Conservation (phyloP, 768 basidiomycete species). For the Lactifluus pinguis region DNA sequence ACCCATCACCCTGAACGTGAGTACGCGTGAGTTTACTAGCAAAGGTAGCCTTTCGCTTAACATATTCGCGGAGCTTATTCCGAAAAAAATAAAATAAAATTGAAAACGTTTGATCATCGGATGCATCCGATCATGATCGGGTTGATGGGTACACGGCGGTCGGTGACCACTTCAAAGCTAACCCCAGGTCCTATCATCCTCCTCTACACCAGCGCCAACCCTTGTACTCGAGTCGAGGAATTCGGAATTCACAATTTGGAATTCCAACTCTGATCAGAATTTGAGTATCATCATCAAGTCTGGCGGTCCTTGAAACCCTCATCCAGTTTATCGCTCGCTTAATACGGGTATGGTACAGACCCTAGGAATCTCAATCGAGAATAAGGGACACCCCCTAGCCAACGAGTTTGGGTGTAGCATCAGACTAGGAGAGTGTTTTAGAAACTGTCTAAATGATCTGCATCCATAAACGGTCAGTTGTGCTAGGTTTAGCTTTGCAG, state of each 20-base stretch:
- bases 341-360: too few species aligned
- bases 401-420: not conserved
- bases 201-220: too few species aligned
- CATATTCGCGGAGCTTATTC: not conserved
- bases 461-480: not conserved
- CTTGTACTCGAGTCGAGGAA: too few species aligned
- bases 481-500: not conserved
- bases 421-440: not conserved
- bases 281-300: not conserved
- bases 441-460: not conserved
- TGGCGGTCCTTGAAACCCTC: not conserved
- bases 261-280: too few species aligned
- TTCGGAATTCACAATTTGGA: too few species aligned
- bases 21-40: not conserved
- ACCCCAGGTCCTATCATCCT: too few species aligned
- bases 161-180: not conserved
- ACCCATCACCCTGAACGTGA: not conserved
- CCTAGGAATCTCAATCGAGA: not conserved
- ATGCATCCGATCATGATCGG: too few species aligned
- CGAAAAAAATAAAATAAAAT: not conserved
- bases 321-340: not conserved
- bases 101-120: too few species aligned
- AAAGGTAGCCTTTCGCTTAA: not conserved
- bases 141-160: not conserved
- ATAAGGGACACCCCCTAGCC: not conserved